Evolutionary conservation across 2,329 filamentous ascomycete genomes (phyloP).

Genomic region (Trichoderma sp.): DNA sequence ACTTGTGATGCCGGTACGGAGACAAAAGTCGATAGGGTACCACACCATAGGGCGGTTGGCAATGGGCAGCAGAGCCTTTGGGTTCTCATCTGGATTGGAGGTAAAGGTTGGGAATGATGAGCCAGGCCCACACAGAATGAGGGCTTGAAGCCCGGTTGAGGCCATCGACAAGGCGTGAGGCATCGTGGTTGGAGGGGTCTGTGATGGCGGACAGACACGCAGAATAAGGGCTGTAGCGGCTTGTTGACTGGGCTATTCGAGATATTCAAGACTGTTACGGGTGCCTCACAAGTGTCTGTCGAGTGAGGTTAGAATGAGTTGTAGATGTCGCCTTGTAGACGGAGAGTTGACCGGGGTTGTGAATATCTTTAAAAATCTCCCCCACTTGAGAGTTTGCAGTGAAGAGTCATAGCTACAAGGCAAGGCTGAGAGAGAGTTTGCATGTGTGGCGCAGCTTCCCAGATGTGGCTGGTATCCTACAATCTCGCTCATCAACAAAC

Average conservation of each 20-base stretch:
- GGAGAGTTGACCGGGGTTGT: constrained; percentile 1
- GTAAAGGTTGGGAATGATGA: constrained; percentile 82
- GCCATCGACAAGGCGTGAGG: constrained; percentile 73
- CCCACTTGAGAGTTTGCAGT: background rate
- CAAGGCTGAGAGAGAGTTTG: constrained; percentile 6
- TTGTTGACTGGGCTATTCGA: background rate
- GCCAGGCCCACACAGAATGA: constrained; percentile 80
- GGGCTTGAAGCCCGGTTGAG: constrained; percentile 73
- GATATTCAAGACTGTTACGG: background rate
- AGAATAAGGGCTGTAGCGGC: background rate
- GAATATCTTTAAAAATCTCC: constrained; percentile 8
- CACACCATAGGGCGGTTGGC: constrained; percentile 87
- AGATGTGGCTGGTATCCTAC: background rate
- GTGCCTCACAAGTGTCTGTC: background rate
- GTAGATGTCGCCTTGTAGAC: background rate
- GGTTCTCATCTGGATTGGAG: constrained; percentile 73
- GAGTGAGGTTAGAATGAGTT: background rate
- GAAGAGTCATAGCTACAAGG: constrained; percentile 15
- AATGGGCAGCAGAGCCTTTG: constrained; percentile 78
- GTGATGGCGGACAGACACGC: background rate
- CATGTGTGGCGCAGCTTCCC: background rate
- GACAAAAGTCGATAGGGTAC: constrained; percentile 84
- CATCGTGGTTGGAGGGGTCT: constrained; percentile 45
- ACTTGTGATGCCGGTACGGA: constrained; percentile 75
- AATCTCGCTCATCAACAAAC: background rate